Conservation (phyloP, 164 flowering plant species). For the Amborella trichopoda region DNA sequence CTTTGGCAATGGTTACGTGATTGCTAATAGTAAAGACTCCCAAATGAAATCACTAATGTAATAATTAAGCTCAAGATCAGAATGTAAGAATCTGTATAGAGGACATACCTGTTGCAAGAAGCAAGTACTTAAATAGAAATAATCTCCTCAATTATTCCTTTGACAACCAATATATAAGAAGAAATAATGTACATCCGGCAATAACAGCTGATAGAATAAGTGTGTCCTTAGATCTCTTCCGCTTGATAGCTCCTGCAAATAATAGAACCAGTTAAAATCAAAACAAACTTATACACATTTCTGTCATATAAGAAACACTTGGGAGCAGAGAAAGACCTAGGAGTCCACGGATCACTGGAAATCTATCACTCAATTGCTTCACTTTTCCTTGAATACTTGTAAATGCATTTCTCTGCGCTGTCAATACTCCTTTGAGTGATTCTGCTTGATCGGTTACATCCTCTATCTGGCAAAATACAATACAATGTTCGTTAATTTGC, state of each 20-base stretch:
- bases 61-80: neutral
- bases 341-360: conserved; percentile 72
- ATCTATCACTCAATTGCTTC: conserved; percentile 56
- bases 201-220: conserved; percentile 72
- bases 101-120: no score
- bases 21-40: no score
- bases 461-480: conserved; percentile 42
- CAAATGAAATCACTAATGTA: no score
- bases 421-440: conserved; percentile 48
- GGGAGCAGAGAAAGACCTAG: conserved; percentile 32
- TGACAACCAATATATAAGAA: conserved; percentile 78
- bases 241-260: conserved; percentile 58
- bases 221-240: conserved; percentile 63
- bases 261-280: conserved; percentile 1
- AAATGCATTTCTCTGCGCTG: conserved; percentile 57
- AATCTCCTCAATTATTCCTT: no score
- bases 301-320: neutral
- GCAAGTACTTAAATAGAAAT: no score
- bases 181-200: conserved; percentile 74
- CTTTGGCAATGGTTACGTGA: no score
- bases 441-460: conserved; percentile 86
- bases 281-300: neutral
- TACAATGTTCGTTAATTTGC: neutral
- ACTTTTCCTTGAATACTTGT: conserved; percentile 84
- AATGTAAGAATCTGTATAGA: no score